Conservation (phyloP, 2,329 filamentous ascomycete genomes). For the Passalora sequoiae region DNA sequence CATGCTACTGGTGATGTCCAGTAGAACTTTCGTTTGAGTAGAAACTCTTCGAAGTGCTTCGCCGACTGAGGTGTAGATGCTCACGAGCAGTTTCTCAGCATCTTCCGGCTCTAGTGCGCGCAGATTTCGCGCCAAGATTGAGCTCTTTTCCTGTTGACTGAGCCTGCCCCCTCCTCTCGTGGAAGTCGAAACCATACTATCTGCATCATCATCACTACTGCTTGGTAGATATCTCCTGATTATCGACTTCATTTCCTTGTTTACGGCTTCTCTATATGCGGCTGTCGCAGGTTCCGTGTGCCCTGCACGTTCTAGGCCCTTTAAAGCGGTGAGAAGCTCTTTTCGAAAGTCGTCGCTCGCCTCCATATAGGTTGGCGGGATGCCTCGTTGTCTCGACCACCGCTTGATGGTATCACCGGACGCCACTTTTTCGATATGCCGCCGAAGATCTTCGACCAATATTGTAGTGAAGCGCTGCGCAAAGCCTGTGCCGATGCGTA, state of each 20-base stretch:
- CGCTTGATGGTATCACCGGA: conserved; percentile 69
- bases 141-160: conserved; percentile 82
- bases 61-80: conserved; percentile 79
- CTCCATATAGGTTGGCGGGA: conserved; percentile 71
- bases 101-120: conserved; percentile 76
- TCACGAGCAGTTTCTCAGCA: conserved; percentile 74
- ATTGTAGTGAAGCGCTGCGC: conserved; percentile 74
- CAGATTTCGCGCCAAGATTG: conserved; percentile 80
- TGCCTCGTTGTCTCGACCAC: conserved; percentile 56
- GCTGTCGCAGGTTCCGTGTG: conserved; percentile 77
- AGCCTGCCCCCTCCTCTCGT: conserved; percentile 65
- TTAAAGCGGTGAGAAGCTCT: conserved; percentile 64
- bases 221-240: conserved; percentile 83
- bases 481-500: conserved; percentile 80
- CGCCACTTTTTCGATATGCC: conserved; percentile 72
- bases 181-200: conserved; percentile 79
- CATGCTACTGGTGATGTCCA: conserved; percentile 82
- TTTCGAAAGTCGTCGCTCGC: conserved; percentile 66
- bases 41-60: conserved; percentile 81
- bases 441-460: conserved; percentile 71
- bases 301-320: conserved; percentile 74
- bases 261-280: conserved; percentile 74
- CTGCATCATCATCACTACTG: conserved; percentile 88
- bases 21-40: conserved; percentile 87
- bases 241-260: conserved; percentile 79